Base-by-base conservation (phyloP, 2,329 filamentous ascomycete species). In the Colletotrichum acutatum region DNA sequence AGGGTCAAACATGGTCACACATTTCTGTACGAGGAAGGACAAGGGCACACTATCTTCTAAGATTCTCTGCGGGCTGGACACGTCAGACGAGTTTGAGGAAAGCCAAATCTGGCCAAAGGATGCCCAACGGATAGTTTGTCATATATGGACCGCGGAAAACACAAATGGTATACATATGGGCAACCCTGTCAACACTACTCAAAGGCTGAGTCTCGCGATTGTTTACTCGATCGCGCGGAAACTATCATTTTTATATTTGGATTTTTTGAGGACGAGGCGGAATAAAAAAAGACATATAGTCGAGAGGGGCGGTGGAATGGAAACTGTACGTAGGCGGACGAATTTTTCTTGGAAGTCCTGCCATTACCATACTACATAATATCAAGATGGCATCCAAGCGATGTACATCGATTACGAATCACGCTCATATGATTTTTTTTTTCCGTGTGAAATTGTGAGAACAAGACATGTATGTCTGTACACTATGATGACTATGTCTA, bases 21-120 rank as follows among this genome's bases (percentile, higher is more conserved):
- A 62, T 53, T 71, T 62, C 58, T 71, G 57, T 57, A 66, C 62
- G 58, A 57, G 60, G 71, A 58, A 73, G 32, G 69, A 62, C 22
- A 57, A 73, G 56, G 61, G 54, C 46, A 71, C 28, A 65, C 37
- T 37, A 16, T 68, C 65, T 73, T 73, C 49, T 73, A 71, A 49
- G 71, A 70, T 66, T 66, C 66, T 72, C 71, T 73, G 67, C 68
- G 71, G 60, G 71, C 71, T 70, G 71, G 71, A 71, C 67, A 73
- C 71, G 66, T 73, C 56, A 73, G 71, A 73, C n/a, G 71, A 73
- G 61, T 73, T 42, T 49, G 61, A 42, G 46, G 54, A 73, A 61
- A 58, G 59, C 70, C 60, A 66, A 53, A 28, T 54, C 60, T 71
- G 71, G 71, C 56, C 71, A 52, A 32, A 28, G 56, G 54, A 57